These are phyloP conservation scores for Leccinum obscurum DNA, from an alignment of 768 basidiomycete genomes.

Conservation along the genomic window DNA sequence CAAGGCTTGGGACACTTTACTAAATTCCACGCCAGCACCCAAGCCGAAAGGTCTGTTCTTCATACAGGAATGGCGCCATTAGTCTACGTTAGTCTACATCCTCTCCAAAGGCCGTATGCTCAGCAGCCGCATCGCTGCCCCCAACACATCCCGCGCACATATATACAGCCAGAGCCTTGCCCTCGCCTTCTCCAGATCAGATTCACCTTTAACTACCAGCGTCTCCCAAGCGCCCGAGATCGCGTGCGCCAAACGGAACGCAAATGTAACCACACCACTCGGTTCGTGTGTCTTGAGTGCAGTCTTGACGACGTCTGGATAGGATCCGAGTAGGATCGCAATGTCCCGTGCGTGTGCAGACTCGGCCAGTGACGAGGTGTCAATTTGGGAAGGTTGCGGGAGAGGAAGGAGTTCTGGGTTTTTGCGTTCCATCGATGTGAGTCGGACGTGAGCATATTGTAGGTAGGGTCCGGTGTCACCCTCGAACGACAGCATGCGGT, in stretches of 20 bases:
- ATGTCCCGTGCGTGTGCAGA: conserved; percentile 81
- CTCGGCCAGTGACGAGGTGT: conserved; percentile 63
- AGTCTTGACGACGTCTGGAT: conserved; percentile 88
- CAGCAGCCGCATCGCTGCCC: conserved; percentile 80
- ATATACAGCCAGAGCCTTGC: conserved; percentile 90
- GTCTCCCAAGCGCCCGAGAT: conserved; percentile 93
- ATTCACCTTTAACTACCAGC: conserved; percentile 82
- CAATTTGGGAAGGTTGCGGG: conserved; percentile 65
- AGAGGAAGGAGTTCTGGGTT: conserved; percentile 85
- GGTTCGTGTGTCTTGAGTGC: conserved; percentile 88
- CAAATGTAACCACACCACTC: conserved; percentile 87
- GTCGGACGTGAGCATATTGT: conserved; percentile 94
- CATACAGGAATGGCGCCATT: too few species aligned
- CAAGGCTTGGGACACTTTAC: too few species aligned
- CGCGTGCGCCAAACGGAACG: conserved; percentile 82
- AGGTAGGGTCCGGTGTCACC: conserved; percentile 96
- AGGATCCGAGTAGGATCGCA: conserved; percentile 80
- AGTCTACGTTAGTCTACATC: conserved; percentile 56
- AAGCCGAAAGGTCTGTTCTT: too few species aligned
- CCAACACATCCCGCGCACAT: conserved; percentile 87
- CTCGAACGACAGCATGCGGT: conserved; percentile 92
- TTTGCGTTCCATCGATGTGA: conserved; percentile 88
- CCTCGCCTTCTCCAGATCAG: conserved; percentile 70
- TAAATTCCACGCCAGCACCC: too few species aligned
- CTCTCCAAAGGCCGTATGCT: conserved; percentile 89